Evolutionary conservation across 495 filamentous ascomycete species (phyloP), one percentile per base, ranked within the genome.

Genomic region (Podospora sp.): DNA sequence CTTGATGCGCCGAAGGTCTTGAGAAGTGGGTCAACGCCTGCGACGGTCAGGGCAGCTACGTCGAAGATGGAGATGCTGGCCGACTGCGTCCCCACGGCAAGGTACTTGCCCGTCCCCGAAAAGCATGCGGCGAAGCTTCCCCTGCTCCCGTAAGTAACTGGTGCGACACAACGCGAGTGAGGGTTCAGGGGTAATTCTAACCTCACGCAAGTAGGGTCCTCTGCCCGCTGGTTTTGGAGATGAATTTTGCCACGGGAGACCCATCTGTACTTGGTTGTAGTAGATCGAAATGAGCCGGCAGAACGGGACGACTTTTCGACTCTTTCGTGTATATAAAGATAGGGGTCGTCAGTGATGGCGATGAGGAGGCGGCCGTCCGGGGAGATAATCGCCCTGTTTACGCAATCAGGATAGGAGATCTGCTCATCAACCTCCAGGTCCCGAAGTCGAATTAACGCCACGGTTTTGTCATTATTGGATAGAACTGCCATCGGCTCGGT

Each of bases 361-460:
- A 93, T 82, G 6, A 98, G 84, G 20, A 96, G 77, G 50, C 82
- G 84, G 0, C 93, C 94, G 70, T 97, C 91, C 0, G 95, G 95
- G 27, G 94, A 97, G 52, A 99, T 88, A 21, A 93, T 88, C 6
- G 93, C 91, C 76, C 95, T 93, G 76, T 99, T 99, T 80, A 97
- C 94, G 63, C 86, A 88, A 68, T 90, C 88, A 49, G 90, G 87
- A 66, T 94, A 91, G 6, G 86, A 81, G 22, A 97, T 77, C 59
- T 88, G 83, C 46, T 90, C 86, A 49, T 94, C 77, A 16, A 87
- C 83, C 27, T 78, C 69, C 20, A 76, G 75, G 14, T 75, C 71
- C 26, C 58, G 52, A 8, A 98, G 81, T 36, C 89, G 89, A 73
- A 93, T 92, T 18, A 97, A 80, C 20, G 88, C 87, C 29, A 98